Evolutionary conservation across 2,329 filamentous ascomycete species (phyloP), one percentile per base, ranked within the genome.

Genomic region (Lecanosticta acicola): DNA sequence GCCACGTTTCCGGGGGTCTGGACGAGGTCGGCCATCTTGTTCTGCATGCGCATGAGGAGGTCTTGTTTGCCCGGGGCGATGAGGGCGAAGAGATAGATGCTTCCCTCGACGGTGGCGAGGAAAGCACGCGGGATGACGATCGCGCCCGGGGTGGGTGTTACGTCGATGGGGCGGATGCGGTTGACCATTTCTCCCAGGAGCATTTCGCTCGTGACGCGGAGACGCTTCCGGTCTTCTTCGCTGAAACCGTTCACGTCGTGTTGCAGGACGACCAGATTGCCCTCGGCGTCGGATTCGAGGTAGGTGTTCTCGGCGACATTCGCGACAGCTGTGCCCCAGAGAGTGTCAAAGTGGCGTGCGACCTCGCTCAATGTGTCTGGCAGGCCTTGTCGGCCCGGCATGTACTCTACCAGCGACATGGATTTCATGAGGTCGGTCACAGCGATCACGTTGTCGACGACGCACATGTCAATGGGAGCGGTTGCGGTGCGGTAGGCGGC

Each of bases 341-440:
- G 75, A 1, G 85, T 83, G 59, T 91, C 81, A 57, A 84, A 88
- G 62, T 96, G 87, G 16, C 90, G 78, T 3, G 85, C 85, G 2
- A 85, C 73, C 70, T 95, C 88, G 0, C 74, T 73, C 5, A 97
- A 73, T 42, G 73, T 78, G 43, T 83, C 78, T 9, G 75, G 68
- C n/a, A 77, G 66, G 16, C 59, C 61, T 13, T 43, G 48, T 1
- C 77, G 79, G 2, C 80, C 76, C 2, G 76, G 75, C 0, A 75
- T 71, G 61, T 84, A 93, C 61, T 93, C 76, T 7, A 96, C 73
- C 4, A 97, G 71, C 1, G 85, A 83, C 18, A 94, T 74, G 1
- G 87, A 94, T 69, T 97, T 96, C 86, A 95, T 96, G 37, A 98
- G 71, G 61, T 98, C 93, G 0, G 84, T 86, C 8, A 97, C 82